Base-by-base conservation (phyloP, 331 rosid genomes). In the Stylosanthes scabra region DNA sequence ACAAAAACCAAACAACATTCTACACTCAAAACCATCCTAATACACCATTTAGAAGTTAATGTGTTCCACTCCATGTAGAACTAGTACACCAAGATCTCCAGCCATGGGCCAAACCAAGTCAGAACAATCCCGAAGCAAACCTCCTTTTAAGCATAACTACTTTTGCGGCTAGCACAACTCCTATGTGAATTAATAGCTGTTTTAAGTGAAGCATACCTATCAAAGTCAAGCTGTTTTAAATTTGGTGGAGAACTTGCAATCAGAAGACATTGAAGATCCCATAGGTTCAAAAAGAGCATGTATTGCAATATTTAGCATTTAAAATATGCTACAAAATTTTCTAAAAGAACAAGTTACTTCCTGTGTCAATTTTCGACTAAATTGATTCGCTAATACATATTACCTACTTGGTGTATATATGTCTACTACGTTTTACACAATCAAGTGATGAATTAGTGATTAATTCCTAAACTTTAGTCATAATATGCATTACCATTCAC, bases 251-350 rank as follows among this genome's bases (percentile, higher is more conserved):
- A 25, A 34, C 37, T 45, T 15, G 11, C 8, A 7, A 61, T 6
- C 6, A 60, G 61, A 60, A 41, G 47, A 50, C 59, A 31, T 46
- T 50, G 37, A 37, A 16, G 57, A 46, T 39, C 27, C 34, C 54
- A 55, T 34, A 2, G 20, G 41, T 40, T 34, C 71, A 55, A 51
- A 57, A 45, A 52, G 68, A 37, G 49, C 37, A 63, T 54, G 39
- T 44, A 54, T 57, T 47, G 57, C 49, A 58, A 37, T 49, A 13
- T 67, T 76, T 37, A 16, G 70, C 70, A 68, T 47, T 11, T 39
- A 37, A 44, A 41, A 14, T 41, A 41, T 41, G 55, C 27, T 6
- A 20, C 66, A 12, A 8, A 29, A 46, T 28, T 61, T 11, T 59
- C 29, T 49, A 39, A 46, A 31, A 10, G 39, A 68, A 49, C 34